These are phyloP conservation scores for Macrophomina phaseolina DNA, from an alignment of 2,329 filamentous ascomycete genomes.

Conservation along the genomic window DNA sequence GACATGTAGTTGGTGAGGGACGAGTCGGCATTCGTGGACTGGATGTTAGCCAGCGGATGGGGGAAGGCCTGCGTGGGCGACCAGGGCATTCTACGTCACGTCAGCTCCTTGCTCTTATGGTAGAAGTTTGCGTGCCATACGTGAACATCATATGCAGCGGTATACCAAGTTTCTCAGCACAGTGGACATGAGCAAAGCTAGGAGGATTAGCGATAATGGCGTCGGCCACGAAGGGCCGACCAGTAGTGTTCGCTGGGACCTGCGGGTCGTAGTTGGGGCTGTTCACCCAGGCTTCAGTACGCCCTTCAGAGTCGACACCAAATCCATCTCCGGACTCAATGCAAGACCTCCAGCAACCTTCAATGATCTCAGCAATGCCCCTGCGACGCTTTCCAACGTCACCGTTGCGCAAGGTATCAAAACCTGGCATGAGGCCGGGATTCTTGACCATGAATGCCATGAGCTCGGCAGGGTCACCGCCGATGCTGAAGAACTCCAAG, in stretches of 20 bases:
- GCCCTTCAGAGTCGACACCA: conserved; percentile 57
- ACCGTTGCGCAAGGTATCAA: conserved; percentile 76
- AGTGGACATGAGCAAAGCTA: conserved; percentile 76
- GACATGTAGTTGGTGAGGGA: conserved; percentile 82
- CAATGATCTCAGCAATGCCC: conserved; percentile 79
- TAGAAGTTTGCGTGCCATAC: conserved; percentile 48
- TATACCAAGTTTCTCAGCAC: conserved; percentile 76
- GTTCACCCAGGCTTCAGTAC: conserved; percentile 58
- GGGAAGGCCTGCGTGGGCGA: conserved; percentile 84
- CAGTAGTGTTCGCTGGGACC: conserved; percentile 40
- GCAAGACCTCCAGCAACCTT: conserved; percentile 86
- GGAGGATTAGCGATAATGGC: conserved; percentile 81
- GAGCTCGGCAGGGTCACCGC: conserved; percentile 55
- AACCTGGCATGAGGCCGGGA: conserved; percentile 81
- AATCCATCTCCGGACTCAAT: conserved; percentile 76
- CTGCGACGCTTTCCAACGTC: conserved; percentile 76
- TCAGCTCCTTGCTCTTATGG: background rate
- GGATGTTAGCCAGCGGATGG: conserved; percentile 83
- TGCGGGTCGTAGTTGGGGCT: conserved; percentile 49
- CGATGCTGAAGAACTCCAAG: conserved; percentile 59
- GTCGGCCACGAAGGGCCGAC: conserved; percentile 78
- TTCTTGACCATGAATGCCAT: conserved; percentile 90
- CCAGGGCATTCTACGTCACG: conserved; percentile 76
- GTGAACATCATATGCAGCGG: conserved; percentile 90
- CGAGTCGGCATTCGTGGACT: conserved; percentile 75